A percentile compares a stretch with the other conserved stretches of the same genome.
Evolutionary conservation across 352 stramenopile species (phyloP).

Genomic region (Pythium chondricola): DNA sequence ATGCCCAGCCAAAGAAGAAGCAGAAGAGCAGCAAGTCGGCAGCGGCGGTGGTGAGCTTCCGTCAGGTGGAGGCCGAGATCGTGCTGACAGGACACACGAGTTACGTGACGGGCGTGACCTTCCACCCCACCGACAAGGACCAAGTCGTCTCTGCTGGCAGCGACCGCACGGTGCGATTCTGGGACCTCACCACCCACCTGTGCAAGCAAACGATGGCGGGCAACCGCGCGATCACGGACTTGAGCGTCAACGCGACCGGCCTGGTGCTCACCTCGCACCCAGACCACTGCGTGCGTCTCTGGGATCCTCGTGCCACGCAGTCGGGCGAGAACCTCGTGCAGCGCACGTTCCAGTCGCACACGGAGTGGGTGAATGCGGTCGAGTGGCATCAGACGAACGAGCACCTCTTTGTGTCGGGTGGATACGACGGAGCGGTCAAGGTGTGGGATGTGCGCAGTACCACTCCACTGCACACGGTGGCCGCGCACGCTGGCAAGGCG

Average conservation of each 20-base stretch:
- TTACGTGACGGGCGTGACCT: constrained; percentile 66
- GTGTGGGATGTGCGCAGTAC: constrained; percentile 73
- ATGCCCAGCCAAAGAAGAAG: constrained; percentile 56
- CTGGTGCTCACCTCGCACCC: constrained; percentile 75
- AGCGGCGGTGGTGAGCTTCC: constrained; percentile 36
- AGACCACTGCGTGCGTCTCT: constrained; percentile 76
- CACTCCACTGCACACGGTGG: constrained; percentile 73
- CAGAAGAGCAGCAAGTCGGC: constrained; percentile 39
- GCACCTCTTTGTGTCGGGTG: constrained; percentile 62
- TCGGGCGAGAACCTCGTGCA: constrained; percentile 68
- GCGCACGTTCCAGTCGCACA: constrained; percentile 79
- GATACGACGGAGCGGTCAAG: constrained; percentile 77
- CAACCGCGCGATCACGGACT: constrained; percentile 64
- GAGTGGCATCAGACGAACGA: constrained; percentile 54
- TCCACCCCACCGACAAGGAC: constrained; percentile 49
- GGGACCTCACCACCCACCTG: constrained; percentile 68
- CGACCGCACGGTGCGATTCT: constrained; percentile 71
- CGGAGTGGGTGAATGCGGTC: constrained; percentile 77
- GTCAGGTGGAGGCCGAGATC: constrained; percentile 63
- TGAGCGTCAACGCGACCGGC: constrained; percentile 58
- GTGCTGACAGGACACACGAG: constrained; percentile 77
- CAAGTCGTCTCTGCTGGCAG: constrained; percentile 57
- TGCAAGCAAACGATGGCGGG: constrained; percentile 69
- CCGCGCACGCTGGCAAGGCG: constrained; percentile 67
- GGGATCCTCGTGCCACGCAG: constrained; percentile 66